phyloP scores from a whole-genome alignment of 73 alveolate genomes.

The Tetrahymena malaccensis region DNA sequence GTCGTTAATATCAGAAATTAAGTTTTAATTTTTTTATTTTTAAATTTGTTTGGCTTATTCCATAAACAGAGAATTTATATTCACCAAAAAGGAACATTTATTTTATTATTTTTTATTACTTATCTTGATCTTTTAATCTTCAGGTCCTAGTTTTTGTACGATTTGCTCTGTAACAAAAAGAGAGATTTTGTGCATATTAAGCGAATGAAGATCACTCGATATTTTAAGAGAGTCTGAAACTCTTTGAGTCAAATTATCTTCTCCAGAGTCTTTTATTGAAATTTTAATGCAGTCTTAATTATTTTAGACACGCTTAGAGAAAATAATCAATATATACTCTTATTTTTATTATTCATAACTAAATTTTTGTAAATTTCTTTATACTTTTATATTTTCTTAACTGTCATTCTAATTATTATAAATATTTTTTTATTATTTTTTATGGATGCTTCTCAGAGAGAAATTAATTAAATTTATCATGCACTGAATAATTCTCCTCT shows the following conservation, averaged over 20 bases:
- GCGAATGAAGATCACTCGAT: not conserved
- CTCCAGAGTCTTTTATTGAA: not conserved
- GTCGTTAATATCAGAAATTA: not conserved
- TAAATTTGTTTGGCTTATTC: not conserved
- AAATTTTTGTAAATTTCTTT: not conserved
- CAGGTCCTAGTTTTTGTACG: not conserved
- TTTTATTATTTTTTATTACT: not conserved
- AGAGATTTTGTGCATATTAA: not conserved
- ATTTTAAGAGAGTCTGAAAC: not conserved
- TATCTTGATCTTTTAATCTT: not conserved
- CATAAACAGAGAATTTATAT: not conserved
- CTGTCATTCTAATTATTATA: not conserved
- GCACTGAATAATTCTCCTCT: not conserved
- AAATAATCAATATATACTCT: not conserved
- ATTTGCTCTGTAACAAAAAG: not conserved
- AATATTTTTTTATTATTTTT: not conserved
- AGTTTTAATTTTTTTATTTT: not conserved
- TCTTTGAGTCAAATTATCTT: not conserved
- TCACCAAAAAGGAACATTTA: not conserved
- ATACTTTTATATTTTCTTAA: not conserved
- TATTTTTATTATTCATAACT: not conserved
- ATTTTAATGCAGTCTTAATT: not conserved
- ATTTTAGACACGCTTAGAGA: not conserved
- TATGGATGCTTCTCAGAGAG: not conserved
- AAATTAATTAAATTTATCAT: not conserved